Evolutionary conservation across 371 early-diverging fungal species (phyloP), one percentile per base, ranked within the genome.

Genomic region (Circinella minor): DNA sequence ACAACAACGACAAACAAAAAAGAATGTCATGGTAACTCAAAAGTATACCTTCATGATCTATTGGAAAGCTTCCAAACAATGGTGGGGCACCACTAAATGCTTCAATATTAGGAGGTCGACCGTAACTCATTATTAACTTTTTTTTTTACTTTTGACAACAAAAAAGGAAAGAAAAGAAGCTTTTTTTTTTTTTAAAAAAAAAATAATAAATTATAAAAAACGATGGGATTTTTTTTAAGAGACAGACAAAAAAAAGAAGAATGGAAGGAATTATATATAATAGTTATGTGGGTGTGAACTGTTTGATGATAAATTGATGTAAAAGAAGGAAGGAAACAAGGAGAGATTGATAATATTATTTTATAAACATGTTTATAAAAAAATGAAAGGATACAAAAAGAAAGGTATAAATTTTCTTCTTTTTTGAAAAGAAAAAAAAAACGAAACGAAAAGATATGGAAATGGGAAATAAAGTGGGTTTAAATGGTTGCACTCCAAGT

Each of bases 1-100:
- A 27, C 27, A 27, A 27, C 27, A 27, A 27, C 27, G 27, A 27
- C 27, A 27, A 27, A 27, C 27, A 27, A 27, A 27, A 27, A 27
- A 27, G 2, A 27, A 27, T 27, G 27, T 27, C 27, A 27, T 27
- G 27, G 27, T 27, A 27, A 27, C 27, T 27, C 27, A 72, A 38
- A 63, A 20, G 46, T 37, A 55, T 84, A 88, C 89, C 89, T 60
- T 89, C 86, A 67, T 91, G 91, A 75, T 95, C 95, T 55, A 95
- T 77, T 39, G 95, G 93, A 70, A 95, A 95, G 67, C 91, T 89
- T 17, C 95, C 95, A 61, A 88, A 82, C 59, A 90, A 90, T 20
- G 95, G 95, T 4, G 95, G 91, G 38, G 80, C 80, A 9, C 92
- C 86, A 9, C 79, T 84, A 67, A 86, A 87, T n/a, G 87, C 83